Evolutionary conservation across 352 stramenopile species (phyloP).

Genomic region (Blastocystis sp.): DNA sequence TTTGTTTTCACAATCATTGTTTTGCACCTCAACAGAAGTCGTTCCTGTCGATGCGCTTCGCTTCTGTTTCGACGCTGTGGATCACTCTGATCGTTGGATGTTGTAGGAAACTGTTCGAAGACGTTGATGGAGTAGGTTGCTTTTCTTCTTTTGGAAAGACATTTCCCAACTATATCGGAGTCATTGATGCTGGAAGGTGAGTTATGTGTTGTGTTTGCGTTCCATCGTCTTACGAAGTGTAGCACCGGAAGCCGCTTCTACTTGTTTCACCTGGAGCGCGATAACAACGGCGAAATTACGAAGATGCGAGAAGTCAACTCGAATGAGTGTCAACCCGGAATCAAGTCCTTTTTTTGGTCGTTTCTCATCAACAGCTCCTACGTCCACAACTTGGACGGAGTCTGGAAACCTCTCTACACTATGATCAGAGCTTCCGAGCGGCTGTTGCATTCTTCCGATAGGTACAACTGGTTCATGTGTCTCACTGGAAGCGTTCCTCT

Average conservation of each 20-base stretch:
- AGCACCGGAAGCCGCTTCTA: constrained; percentile 47
- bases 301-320: constrained; percentile 35
- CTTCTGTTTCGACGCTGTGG: neutral
- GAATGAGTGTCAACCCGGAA: constrained; percentile 27
- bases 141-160: neutral
- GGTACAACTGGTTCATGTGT: neutral
- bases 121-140: neutral
- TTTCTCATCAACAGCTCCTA: no score
- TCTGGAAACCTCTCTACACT: constrained; percentile 29
- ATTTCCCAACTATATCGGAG: constrained; percentile 12
- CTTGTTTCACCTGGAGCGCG: neutral
- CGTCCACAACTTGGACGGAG: neutral
- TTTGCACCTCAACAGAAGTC: neutral
- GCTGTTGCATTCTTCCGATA: neutral
- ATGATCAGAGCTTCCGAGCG: constrained; percentile 25
- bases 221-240: neutral
- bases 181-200: constrained; percentile 48
- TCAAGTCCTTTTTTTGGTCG: neutral
- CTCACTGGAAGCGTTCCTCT: neutral
- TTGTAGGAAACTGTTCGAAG: neutral
- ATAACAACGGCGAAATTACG: constrained; percentile 7
- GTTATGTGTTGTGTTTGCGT: neutral
- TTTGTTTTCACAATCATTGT: neutral
- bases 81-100: neutral
- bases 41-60: neutral